Evolutionary conservation across 2,329 filamentous ascomycete species (phyloP), one percentile per base, ranked within the genome.

Genomic region (Diplodia intermedia): DNA sequence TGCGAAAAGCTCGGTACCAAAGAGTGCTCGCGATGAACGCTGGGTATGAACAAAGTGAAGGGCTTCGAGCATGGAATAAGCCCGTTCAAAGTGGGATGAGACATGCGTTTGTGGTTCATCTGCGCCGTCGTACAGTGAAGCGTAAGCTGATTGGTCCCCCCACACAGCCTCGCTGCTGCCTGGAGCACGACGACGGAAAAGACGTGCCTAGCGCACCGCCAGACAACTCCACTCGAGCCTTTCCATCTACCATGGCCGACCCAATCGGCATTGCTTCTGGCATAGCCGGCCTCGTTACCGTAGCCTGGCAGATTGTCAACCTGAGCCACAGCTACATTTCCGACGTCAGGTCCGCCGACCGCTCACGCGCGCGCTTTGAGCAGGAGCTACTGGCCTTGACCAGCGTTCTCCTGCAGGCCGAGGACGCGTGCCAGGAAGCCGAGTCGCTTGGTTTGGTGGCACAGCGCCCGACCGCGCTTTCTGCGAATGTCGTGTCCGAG

Each of bases 271-370:
- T 54, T 15, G 50, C 50, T 15, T 54, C 50, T 11, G 50, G 50
- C 50, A 23, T 54, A 4, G 50, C 50, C 9, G 50, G 20, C 14
- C 50, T 26, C 14, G 50, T 54, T 6, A 15, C 50, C 2, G 3
- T 54, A 9, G 50, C 50, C 50, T 54, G 50, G 50, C 14, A 33
- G 23, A 54, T 31, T 23, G 50, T 11, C 14, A 54, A 31, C 20
- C 26, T 33, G 50, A 54, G 50, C 26, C 50, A 54, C 50, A 54
- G 50, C 50, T 54, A 54, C 50, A 23, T 54, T 14, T 54, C 50
- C 8, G 50, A 54, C 18, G 50, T 31, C 50, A 54, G 18, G 26
- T 20, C 23, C 4, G 50, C 50, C 9, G 26, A 54, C 12, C 50
- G 50, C 6, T 54, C 50, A 18, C 50, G 50, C 20, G 29, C 7